Percentiles rank a stretch among this genome's conserved stretches.
Evolutionary conservation across 148 eudicot species (phyloP).

Genomic region (Amaranthus hypochondriacus): DNA sequence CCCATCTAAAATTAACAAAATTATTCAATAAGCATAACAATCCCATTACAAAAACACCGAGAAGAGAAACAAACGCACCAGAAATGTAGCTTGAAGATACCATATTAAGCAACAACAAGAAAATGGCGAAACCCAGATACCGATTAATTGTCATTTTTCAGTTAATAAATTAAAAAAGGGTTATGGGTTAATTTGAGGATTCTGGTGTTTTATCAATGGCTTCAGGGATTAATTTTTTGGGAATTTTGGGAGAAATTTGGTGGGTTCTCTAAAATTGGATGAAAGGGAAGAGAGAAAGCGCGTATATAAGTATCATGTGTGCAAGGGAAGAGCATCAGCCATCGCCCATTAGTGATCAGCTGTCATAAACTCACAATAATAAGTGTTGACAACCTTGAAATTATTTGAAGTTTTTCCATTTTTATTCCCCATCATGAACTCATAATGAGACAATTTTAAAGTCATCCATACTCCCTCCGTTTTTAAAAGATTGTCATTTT

Average conservation of each 20-base stretch:
- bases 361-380: no score
- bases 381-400: no score
- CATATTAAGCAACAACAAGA: conserved; percentile 40
- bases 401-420: no score
- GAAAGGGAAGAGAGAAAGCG: conserved; percentile 3
- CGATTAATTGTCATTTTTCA: conserved; percentile 34
- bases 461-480: no score
- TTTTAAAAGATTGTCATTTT: no score
- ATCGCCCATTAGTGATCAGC: no score
- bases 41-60: neutral
- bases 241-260: neutral
- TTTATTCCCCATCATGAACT: no score
- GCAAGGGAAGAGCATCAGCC: neutral
- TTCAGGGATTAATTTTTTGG: neutral
- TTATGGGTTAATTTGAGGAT: conserved; percentile 7
- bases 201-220: conserved; percentile 6
- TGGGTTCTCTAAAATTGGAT: neutral
- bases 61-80: conserved; percentile 27
- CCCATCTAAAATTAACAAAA: conserved; percentile 2
- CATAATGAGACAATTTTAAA: no score
- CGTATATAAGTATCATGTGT: neutral
- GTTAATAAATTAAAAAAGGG: neutral
- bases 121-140: conserved; percentile 38
- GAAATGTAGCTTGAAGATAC: conserved; percentile 52
- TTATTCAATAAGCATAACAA: neutral